These are phyloP conservation scores for Botrytis fragariae DNA, from an alignment of 2,329 filamentous ascomycete species.

Conservation along the genomic window DNA sequence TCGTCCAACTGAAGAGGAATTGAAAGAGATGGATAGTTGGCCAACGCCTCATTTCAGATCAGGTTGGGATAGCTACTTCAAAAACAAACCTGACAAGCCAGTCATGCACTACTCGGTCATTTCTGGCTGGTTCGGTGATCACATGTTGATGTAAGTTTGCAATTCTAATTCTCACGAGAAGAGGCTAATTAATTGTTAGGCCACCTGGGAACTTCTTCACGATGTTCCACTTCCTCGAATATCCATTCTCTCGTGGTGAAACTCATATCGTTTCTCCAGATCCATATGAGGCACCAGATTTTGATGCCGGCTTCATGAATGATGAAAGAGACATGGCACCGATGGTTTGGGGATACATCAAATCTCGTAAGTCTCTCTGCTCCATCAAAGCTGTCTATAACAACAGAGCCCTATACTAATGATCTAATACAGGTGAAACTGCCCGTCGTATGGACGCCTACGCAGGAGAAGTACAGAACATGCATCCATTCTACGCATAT, in stretches of 20 bases:
- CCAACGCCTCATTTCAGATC: conserved; percentile 70
- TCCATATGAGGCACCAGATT: conserved; percentile 72
- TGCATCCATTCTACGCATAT: conserved; percentile 71
- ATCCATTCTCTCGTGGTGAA: conserved; percentile 60
- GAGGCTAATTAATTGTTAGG: conserved; percentile 42
- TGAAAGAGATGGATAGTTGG: conserved; percentile 55
- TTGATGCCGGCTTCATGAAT: conserved; percentile 82
- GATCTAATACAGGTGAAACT: conserved; percentile 53
- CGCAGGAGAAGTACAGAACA: conserved; percentile 46
- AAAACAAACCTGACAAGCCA: conserved; percentile 80
- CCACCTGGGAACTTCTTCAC: conserved; percentile 53
- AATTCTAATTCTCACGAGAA: neutral
- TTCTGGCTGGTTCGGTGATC: conserved; percentile 59
- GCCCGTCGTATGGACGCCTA: conserved; percentile 55
- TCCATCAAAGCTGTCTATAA: conserved; percentile 33
- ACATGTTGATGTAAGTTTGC: conserved; percentile 53
- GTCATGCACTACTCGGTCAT: conserved; percentile 85
- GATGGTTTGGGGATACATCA: conserved; percentile 67
- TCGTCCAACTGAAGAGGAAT: conserved; percentile 55
- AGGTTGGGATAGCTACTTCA: conserved; percentile 80
- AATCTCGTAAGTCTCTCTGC: conserved; percentile 56
- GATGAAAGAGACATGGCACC: conserved; percentile 81
- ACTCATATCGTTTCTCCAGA: conserved; percentile 59
- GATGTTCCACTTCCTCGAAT: conserved; percentile 53
- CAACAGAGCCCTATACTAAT: neutral